phyloP scores from a whole-genome alignment of 1,139 yeast genomes.

The Eremothecium cymbalariae region DNA sequence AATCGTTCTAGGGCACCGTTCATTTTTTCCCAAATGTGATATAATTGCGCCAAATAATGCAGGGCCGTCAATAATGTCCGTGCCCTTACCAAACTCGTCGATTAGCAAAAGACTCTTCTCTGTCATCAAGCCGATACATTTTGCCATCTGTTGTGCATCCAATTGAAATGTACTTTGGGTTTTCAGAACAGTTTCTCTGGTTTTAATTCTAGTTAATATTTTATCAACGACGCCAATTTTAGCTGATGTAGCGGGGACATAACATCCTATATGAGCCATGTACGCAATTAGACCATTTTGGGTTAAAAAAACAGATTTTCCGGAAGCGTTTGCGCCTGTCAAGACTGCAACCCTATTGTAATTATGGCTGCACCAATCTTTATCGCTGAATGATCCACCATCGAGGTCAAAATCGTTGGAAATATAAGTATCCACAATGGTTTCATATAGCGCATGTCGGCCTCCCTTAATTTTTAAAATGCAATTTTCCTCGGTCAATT shows the following conservation, averaged over 20 bases:
- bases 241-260: conserved; percentile 40
- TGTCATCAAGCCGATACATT: conserved; percentile 34
- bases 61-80: conserved; percentile 41
- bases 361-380: conserved; percentile 8
- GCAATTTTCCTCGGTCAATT: conserved; percentile 26
- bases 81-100: conserved; percentile 49
- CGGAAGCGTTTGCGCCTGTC: conserved; percentile 48
- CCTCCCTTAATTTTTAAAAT: conserved; percentile 23
- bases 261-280: conserved; percentile 43
- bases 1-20: conserved; percentile 31
- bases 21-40: conserved; percentile 20
- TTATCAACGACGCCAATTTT: conserved; percentile 39
- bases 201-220: conserved; percentile 37
- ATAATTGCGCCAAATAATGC: conserved; percentile 38
- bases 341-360: conserved; percentile 29
- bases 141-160: conserved; percentile 41
- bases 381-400: conserved; percentile 15
- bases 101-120: conserved; percentile 36
- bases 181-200: conserved; percentile 38
- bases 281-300: conserved; percentile 40
- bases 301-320: conserved; percentile 41
- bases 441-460: conserved; percentile 39
- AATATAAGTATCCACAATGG: conserved; percentile 32
- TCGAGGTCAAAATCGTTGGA: conserved; percentile 33
- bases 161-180: conserved; percentile 41